Conservation (phyloP, 1,139 yeast species). For the Blastobotrys serpentis region DNA sequence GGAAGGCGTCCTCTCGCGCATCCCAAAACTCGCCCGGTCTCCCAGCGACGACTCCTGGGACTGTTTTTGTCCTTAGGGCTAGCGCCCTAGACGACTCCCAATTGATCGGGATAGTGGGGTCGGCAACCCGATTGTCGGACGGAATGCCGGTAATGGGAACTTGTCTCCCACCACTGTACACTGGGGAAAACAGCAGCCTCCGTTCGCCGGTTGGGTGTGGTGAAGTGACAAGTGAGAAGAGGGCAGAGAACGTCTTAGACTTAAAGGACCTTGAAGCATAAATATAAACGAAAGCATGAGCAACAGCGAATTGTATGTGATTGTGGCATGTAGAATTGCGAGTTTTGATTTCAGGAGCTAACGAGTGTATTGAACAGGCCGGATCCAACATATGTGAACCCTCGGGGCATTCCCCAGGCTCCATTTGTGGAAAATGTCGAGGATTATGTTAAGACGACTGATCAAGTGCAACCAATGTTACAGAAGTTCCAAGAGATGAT, state of each 20-base stretch:
- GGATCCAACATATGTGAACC: constrained; percentile 45
- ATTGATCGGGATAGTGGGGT: too few relatives aligned
- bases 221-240: too few relatives aligned
- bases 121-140: background rate
- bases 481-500: constrained; percentile 73
- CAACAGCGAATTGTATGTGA: constrained; percentile 1
- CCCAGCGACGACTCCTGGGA: background rate
- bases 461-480: constrained; percentile 69
- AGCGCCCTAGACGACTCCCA: background rate
- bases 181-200: too few relatives aligned
- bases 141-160: background rate
- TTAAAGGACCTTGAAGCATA: too few relatives aligned
- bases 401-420: constrained; percentile 96
- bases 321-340: too few relatives aligned
- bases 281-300: background rate
- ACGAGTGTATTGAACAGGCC: constrained; percentile 20
- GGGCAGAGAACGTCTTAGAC: too few relatives aligned
- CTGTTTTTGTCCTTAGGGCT: constrained; percentile 2
- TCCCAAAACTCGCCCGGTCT: background rate
- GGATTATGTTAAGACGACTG: constrained; percentile 62
- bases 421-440: constrained; percentile 89
- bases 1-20: constrained; percentile 2
- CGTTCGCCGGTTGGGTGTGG: too few relatives aligned
- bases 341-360: too few relatives aligned
- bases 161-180: too few relatives aligned